Evolutionary conservation across 768 basidiomycete genomes (phyloP).

Genomic region (Rhodosporidiobolus sp.): DNA sequence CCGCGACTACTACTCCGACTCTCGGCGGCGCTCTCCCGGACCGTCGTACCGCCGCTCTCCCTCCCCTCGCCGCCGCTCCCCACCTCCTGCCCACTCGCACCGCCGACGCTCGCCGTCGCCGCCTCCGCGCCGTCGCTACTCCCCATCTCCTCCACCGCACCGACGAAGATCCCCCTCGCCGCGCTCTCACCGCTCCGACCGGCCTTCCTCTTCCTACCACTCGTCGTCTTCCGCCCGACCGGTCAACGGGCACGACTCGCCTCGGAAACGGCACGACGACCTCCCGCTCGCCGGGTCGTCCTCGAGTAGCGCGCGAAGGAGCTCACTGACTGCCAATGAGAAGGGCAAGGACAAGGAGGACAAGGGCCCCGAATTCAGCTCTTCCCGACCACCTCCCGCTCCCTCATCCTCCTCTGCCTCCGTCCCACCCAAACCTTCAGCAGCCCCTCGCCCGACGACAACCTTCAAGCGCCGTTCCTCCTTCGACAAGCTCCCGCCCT

Average conservation of each 20-base stretch:
- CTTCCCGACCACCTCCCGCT: background rate
- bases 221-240: background rate
- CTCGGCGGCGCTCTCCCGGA: background rate
- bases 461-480: background rate
- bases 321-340: background rate
- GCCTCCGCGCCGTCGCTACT: no score
- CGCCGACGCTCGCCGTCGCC: background rate
- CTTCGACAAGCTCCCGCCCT: slow-evolving; percentile 18
- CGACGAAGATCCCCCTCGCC: background rate
- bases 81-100: background rate
- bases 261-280: background rate
- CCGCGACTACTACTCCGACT: background rate
- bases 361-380: no score
- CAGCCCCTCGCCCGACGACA: background rate
- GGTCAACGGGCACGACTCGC: background rate
- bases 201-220: background rate
- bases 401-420: background rate
- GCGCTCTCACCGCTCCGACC: background rate
- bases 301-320: background rate
- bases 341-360: no score
- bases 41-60: background rate
- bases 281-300: slow-evolving; percentile 1
- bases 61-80: slow-evolving; percentile 3
- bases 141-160: background rate
- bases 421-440: background rate